phyloP scores from a whole-genome alignment of 2,329 filamentous ascomycete species.

The Phialophora tarda region DNA sequence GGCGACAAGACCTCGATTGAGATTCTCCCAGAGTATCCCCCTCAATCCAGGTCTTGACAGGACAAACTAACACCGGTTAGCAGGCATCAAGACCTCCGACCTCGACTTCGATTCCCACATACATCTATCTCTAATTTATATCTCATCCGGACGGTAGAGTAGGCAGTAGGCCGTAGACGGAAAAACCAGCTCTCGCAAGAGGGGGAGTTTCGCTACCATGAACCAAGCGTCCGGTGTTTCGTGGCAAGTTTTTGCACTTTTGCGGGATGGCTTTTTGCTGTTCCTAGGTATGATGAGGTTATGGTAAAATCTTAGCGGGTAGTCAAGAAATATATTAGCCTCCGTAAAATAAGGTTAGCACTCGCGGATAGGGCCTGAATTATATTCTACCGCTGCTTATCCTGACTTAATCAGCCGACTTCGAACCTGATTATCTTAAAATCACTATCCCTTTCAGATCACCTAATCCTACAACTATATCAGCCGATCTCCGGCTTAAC shows the following conservation, averaged over 20 bases:
- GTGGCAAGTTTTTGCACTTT: constrained; percentile 9
- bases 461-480: no score
- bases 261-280: background rate
- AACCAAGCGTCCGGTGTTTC: constrained; percentile 2
- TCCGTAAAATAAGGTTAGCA: no score
- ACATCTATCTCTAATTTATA: background rate
- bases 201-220: constrained; percentile 12
- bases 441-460: background rate
- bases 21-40: background rate
- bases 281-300: no score
- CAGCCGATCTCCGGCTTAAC: background rate
- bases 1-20: constrained; percentile 11
- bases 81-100: background rate
- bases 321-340: no score
- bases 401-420: no score
- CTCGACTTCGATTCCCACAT: background rate
- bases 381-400: no score
- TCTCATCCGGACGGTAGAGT: background rate
- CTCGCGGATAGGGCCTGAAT: no score
- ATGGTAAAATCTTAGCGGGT: no score
- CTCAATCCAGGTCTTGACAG: background rate
- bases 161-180: constrained; percentile 7
- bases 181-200: constrained; percentile 12
- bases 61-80: constrained; percentile 2
- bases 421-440: background rate